Percentiles rank a stretch among this genome's conserved stretches.
These are phyloP conservation scores for Lichtheimia corymbifera DNA, from an alignment of 371 early-diverging fungal genomes.

Conservation along the genomic window DNA sequence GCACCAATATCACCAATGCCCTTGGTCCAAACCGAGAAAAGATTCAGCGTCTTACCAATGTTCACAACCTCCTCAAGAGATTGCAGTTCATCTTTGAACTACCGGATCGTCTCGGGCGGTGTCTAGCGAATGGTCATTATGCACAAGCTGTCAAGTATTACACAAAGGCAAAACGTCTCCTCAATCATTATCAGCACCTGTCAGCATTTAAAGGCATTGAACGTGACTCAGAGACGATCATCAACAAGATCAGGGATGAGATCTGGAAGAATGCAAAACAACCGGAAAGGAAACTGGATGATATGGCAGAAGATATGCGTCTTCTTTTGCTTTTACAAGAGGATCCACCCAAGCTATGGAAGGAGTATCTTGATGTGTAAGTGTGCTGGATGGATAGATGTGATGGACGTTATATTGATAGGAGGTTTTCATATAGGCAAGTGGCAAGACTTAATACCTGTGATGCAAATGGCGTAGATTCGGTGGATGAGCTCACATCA, in stretches of 20 bases:
- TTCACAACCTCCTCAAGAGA: conserved; percentile 74
- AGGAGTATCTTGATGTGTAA: conserved; percentile 54
- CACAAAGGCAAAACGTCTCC: conserved; percentile 66
- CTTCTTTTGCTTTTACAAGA: conserved; percentile 64
- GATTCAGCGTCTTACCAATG: conserved; percentile 74
- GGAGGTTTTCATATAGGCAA: conserved; percentile 18
- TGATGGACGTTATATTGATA: not conserved
- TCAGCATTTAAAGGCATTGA: conserved; percentile 78
- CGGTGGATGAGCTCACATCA: conserved; percentile 15
- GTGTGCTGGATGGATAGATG: not conserved
- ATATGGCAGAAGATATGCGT: conserved; percentile 56
- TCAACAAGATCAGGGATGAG: conserved; percentile 63
- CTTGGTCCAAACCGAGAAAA: conserved; percentile 69
- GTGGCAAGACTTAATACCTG: conserved; percentile 10
- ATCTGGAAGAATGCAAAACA: conserved; percentile 42
- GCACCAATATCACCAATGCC: conserved; percentile 54
- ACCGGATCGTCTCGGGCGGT: conserved; percentile 69
- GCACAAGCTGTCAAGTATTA: conserved; percentile 79
- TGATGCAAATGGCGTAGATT: not conserved
- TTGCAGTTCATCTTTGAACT: conserved; percentile 87
- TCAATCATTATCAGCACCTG: conserved; percentile 75
- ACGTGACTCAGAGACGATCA: conserved; percentile 73
- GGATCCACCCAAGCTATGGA: conserved; percentile 42
- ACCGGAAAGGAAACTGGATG: conserved; percentile 20
- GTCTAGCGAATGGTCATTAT: conserved; percentile 60